Evolutionary conservation across 768 basidiomycete species (phyloP), one percentile per base, ranked within the genome.

Genomic region (Termitomyces heimii): DNA sequence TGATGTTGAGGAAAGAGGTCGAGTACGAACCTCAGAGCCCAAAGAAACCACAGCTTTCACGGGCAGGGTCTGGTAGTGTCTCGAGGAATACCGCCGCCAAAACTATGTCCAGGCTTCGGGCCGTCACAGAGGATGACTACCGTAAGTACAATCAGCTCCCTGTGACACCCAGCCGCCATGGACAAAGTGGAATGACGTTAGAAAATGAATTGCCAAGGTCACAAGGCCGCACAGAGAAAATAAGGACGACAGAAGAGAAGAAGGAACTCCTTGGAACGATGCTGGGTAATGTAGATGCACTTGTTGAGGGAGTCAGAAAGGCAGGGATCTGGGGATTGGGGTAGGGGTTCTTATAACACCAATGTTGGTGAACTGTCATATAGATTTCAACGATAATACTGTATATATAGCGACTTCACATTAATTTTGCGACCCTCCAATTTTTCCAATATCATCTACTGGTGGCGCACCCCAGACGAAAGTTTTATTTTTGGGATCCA

Each of bases 281-380:
- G 83, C 70, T 96, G 44, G 93, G 92, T 4, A 95, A 96, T 67
- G 94, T 96, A 3, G 94, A 95, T 67, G 88, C 89, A 31, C 77
- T 96, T 10, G 91, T 96, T 5, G 91, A 92, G 60, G 87, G 92
- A 0, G 89, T 96, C 34, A 77, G 87, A 59, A 89, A 85, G 70
- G 91, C 90, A 0, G 92, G 92, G 0, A 84, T 94, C 55, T 95
- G 91, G 91, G 92, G 93, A 6, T 68, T 92, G 55, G 83, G 71
- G 31, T 74, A 63, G 35, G 26, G 35, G 47, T 60, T 28, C 34
- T 49, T 29, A 53, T 29, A 22, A 46, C 26, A 53, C 20, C 28
- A 26, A 40, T 16, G 42, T 39, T 47, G 31, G 24, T 55, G 32
- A 40, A 59, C 45, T 32, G 40, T 39, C 1, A 43, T 32, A 32